Evolutionary conservation across 2,329 filamentous ascomycete genomes (phyloP), one percentile per base, ranked within the genome.

Genomic region (Stagonosporopsis cucurbitacearum): DNA sequence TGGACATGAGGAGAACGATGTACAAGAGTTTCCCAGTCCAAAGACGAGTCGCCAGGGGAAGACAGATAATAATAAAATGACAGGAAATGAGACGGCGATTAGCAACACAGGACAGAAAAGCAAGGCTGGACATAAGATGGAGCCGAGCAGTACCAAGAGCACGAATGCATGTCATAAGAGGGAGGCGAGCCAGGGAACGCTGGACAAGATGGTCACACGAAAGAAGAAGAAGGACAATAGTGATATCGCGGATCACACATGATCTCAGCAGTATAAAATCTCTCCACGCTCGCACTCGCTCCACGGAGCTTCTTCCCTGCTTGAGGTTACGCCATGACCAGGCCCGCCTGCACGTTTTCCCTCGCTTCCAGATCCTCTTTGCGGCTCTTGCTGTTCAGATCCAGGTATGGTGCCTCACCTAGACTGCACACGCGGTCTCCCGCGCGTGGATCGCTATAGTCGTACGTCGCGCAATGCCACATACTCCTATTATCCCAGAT

Each of bases 401-500:
- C 83, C 4, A 84, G 67, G 59, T 82, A 86, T 1, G 84, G 84
- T 81, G 85, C 62, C 70, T 79, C 76, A 82, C 85, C 12, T 80
- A 85, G 6, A 86, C 77, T 7, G 79, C 81, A 7, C 2, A 87
- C 84, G 0, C 81, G 60, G 35, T 71, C 68, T 78, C 19, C 85
- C 68, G 66, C 85, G 79, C 23, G 82, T 80, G 45, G 78, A 76
- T 43, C 85, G 13, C 79, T 79, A 40, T 88, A 88, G 61, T 89
- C 87, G 59, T 84, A 87, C 0, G 85, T 88, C 0, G 85, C 86
- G 33, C 81, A 82, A 62, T 87, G 85, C 70, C 83, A 86, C 0
- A 76, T 80, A 49, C 81, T 82, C 6, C 84, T 74, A 57, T 89
- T 89, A 66, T 90, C 87, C 87, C 87, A 90, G 60, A 89, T 86